phyloP scores from a whole-genome alignment of 2,329 filamentous ascomycete genomes.

The Penicillium sp. region DNA sequence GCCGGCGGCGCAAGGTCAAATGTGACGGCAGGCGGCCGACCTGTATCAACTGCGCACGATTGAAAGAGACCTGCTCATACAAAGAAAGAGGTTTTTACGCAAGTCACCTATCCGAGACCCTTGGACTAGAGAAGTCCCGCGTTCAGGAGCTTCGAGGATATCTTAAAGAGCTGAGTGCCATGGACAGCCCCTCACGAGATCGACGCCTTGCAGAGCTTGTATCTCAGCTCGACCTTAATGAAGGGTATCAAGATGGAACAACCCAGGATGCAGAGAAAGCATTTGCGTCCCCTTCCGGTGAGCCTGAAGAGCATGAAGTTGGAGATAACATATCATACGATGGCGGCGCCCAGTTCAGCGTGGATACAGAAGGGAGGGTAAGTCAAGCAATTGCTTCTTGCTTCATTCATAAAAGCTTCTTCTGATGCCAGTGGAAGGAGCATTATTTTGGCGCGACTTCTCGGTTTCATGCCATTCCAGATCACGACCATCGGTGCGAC shows the following conservation, averaged over 20 bases:
- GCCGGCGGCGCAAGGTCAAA: conserved; percentile 28
- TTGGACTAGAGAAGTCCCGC: conserved; percentile 14
- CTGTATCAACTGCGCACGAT: conserved; percentile 25
- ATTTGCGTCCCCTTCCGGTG: neutral
- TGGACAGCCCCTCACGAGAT: conserved; percentile 9
- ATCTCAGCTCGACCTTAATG: conserved; percentile 2
- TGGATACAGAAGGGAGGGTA: conserved; percentile 16
- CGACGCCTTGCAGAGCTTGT: conserved; percentile 8
- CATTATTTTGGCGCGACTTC: conserved; percentile 21
- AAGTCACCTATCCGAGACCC: conserved; percentile 6
- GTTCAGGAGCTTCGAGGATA: conserved; percentile 8
- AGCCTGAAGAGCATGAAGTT: neutral
- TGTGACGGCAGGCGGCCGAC: conserved; percentile 27
- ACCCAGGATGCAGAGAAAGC: neutral
- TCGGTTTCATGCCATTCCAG: conserved; percentile 16
- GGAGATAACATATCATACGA: conserved; percentile 9
- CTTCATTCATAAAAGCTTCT: neutral
- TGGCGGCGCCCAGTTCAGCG: conserved; percentile 12
- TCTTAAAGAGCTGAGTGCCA: conserved; percentile 7
- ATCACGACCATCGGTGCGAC: neutral
- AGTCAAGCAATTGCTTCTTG: neutral
- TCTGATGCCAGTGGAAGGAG: neutral
- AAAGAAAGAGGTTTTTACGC: conserved; percentile 13
- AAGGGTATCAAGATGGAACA: neutral
- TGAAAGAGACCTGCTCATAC: conserved; percentile 17